phyloP scores from a whole-genome alignment of 305 asterid species.

The Fraxinus greggii region DNA sequence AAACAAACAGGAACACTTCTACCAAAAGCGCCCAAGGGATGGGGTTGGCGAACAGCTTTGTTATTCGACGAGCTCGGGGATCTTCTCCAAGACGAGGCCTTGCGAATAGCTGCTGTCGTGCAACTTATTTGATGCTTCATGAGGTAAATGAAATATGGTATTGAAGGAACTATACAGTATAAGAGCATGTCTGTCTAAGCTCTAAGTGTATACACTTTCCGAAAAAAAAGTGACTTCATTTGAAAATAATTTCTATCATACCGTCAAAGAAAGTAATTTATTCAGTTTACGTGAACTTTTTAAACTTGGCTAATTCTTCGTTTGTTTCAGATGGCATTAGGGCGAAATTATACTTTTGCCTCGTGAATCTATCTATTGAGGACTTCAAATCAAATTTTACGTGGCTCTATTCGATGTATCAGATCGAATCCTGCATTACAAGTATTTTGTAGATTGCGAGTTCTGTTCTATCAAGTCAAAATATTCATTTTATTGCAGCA shows the following conservation, averaged over 20 bases:
- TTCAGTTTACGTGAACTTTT: not conserved
- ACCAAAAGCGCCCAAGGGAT: constrained; percentile 98
- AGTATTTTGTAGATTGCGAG: constrained; percentile 9
- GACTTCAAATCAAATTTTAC: not conserved
- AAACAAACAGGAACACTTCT: constrained; percentile 96
- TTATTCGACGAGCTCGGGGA: constrained; percentile 79
- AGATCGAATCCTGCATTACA: not conserved
- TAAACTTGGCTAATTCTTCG: not conserved
- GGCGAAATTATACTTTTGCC: constrained; percentile 1
- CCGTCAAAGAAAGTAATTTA: not conserved
- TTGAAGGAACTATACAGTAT: not conserved
- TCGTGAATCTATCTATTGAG: constrained; percentile 6
- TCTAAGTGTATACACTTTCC: not conserved
- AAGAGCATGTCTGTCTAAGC: not conserved
- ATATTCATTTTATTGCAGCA: not conserved
- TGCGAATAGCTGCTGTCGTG: constrained; percentile 80
- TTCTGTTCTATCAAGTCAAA: not conserved
- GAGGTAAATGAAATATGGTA: constrained; percentile 8
- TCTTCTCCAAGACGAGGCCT: constrained; percentile 79
- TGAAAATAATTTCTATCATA: not conserved
- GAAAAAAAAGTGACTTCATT: not conserved
- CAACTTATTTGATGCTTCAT: constrained; percentile 55
- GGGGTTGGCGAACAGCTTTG: constrained; percentile 99
- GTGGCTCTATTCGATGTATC: not conserved
- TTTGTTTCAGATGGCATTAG: constrained; percentile 25